phyloP scores from a whole-genome alignment of 208 protist genomes.

The Trypanosoma platydactyli region DNA sequence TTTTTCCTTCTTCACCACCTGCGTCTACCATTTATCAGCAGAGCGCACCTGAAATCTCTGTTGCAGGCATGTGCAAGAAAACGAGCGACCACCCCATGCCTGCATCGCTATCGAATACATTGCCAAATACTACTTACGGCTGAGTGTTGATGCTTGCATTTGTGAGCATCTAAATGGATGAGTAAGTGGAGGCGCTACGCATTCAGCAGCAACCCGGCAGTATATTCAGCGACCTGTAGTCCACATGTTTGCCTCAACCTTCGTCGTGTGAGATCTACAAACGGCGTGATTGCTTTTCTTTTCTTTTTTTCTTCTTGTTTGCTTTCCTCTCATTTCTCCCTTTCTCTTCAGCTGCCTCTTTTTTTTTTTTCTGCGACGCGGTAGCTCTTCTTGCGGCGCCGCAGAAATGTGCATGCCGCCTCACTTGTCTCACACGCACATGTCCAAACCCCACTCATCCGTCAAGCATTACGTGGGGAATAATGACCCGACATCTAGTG shows the following conservation, averaged over 20 bases:
- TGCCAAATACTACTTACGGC: background rate
- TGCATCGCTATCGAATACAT: background rate
- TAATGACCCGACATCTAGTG: no score
- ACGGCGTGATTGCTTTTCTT: background rate
- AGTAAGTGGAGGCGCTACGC: no score
- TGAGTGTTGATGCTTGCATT: background rate
- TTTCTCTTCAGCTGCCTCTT: no score
- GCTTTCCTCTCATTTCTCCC: background rate
- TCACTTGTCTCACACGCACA: no score
- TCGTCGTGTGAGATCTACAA: background rate
- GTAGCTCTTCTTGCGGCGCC: no score
- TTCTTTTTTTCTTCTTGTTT: slow-evolving; percentile 8
- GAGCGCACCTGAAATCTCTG: background rate
- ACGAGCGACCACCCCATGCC: background rate
- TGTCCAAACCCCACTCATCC: no score
- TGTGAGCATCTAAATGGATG: no score
- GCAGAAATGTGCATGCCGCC: background rate
- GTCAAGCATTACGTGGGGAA: no score
- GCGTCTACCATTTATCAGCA: background rate
- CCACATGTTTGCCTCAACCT: background rate
- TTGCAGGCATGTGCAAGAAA: background rate
- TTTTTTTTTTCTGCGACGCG: no score
- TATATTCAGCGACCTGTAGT: background rate
- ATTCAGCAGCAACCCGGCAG: no score
- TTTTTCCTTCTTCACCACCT: background rate